Conservation (phyloP, 2,329 filamentous ascomycete species). For the Colletotrichum lindemuthianum region DNA sequence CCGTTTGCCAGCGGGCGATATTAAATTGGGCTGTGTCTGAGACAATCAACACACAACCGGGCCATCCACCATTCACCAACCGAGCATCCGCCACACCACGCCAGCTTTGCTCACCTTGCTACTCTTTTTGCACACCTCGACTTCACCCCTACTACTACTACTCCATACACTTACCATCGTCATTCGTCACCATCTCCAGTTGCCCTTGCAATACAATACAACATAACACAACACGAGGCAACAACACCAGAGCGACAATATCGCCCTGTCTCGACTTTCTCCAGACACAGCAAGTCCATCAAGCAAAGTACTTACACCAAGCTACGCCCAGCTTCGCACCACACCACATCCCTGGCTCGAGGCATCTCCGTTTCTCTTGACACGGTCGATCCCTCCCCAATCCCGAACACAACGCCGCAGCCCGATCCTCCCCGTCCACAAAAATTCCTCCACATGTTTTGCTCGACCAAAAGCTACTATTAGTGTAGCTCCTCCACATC, state of each 20-base stretch:
- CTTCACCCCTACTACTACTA: no score
- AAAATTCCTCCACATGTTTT: conserved; percentile 20
- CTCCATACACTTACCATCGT: not conserved
- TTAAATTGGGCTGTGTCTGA: conserved; percentile 15
- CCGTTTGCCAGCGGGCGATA: not conserved
- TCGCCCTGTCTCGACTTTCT: no score
- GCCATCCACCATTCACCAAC: conserved; percentile 8
- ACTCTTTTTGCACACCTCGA: no score
- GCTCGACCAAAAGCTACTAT: conserved; percentile 14
- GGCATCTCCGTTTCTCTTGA: conserved; percentile 3
- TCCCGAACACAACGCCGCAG: conserved; percentile 6
- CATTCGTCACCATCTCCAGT: not conserved
- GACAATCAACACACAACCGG: conserved; percentile 6
- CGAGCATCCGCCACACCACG: conserved; percentile 6
- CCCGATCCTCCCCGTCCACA: conserved; percentile 3
- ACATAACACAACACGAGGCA: no score
- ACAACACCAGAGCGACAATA: no score
- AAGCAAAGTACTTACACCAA: not conserved
- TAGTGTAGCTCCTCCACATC: conserved; percentile 11
- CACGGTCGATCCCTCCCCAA: conserved; percentile 25
- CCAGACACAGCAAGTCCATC: no score
- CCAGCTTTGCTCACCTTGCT: not conserved
- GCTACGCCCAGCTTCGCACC: not conserved
- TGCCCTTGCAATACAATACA: not conserved
- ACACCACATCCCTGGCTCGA: not conserved